Evolutionary conservation across 805 yeast species (phyloP), one percentile per base, ranked within the genome.

Genomic region (Zygotorulaspora florentina): DNA sequence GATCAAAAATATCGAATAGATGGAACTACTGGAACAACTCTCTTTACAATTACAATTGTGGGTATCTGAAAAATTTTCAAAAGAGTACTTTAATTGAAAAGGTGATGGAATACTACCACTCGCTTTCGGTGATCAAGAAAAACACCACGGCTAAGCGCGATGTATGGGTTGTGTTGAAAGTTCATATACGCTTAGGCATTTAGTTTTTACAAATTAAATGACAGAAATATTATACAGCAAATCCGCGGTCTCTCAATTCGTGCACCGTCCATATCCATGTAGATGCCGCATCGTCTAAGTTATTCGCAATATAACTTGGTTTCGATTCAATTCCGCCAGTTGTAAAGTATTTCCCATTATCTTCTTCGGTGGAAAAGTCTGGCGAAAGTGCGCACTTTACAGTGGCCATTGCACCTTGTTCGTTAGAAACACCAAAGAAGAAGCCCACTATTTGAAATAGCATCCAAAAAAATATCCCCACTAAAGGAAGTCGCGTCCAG

Each of bases 251-350:
- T 37, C 75, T 68, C 41, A 86, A 61, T 58, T 83, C 76, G 36
- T 72, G 75, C 1, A 79, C 75, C 0, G 91, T 83, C 95, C 95
- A 86, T 11, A 81, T 79, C 90, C 95, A 87, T 29, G 84, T 80
- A 37, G 79, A 69, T 3, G 82, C 81, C 0, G 86, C 85, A 53
- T 76, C 78, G 45, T 79, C 79, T 62, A 75, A 63, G 57, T 73
- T 79, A 57, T 59, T 59, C 16, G 91, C 87, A 2, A 83, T 71
- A 20, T 61, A 57, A 35, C 88, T 80, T 2, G 91, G 83, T 15
- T 65, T 64, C 1, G 76, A 62, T 51, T 76, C 79, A 2, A 64
- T 61, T 1, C 90, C 93, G 33, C 74, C 79, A 2, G 85, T 73
- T 17, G 78, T 76, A 53, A 74, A 83, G 56, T 81, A 85, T 54